Evolutionary conservation across 495 filamentous ascomycete species (phyloP).

Genomic region (Symbiotaphrina buchneri): DNA sequence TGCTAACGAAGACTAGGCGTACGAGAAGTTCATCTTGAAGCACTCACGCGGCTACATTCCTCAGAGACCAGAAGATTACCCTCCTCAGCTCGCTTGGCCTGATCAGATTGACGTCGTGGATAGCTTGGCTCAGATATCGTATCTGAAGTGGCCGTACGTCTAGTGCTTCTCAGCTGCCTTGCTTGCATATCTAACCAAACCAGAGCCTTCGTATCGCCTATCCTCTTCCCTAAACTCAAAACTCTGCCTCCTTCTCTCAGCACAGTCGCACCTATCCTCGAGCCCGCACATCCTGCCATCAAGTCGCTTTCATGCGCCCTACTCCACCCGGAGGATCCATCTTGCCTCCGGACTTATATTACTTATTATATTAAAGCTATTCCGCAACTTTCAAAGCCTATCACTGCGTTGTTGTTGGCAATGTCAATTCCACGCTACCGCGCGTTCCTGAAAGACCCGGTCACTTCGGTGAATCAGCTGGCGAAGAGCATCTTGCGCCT

Average conservation of each 20-base stretch:
- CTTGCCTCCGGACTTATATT: constrained; percentile 65
- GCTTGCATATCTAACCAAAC: constrained; percentile 4
- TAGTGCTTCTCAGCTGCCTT: background rate
- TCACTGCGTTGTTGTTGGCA: constrained; percentile 45
- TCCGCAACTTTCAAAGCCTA: constrained; percentile 51
- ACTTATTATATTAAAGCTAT: constrained; percentile 64
- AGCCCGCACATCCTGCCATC: constrained; percentile 30
- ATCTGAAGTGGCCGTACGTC: constrained; percentile 65
- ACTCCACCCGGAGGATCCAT: constrained; percentile 74
- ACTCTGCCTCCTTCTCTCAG: constrained; percentile 36
- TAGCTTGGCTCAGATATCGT: constrained; percentile 56
- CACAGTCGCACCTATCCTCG: constrained; percentile 11
- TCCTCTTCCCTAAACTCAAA: constrained; percentile 51
- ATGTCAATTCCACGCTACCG: constrained; percentile 44
- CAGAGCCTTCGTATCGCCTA: constrained; percentile 61
- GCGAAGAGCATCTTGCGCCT: constrained; percentile 39
- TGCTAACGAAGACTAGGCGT: constrained; percentile 22
- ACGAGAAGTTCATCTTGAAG: constrained; percentile 50
- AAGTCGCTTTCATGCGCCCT: constrained; percentile 67
- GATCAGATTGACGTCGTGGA: constrained; percentile 55
- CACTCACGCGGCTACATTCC: constrained; percentile 62
- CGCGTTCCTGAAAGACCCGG: constrained; percentile 37
- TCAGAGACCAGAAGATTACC: constrained; percentile 42
- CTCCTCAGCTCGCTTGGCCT: constrained; percentile 49
- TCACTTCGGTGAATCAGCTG: constrained; percentile 38